A percentile compares a stretch with the other conserved stretches of the same genome.
Conservation (phyloP, 1,284 basidiomycete species). For the Cronartium ribicola region DNA sequence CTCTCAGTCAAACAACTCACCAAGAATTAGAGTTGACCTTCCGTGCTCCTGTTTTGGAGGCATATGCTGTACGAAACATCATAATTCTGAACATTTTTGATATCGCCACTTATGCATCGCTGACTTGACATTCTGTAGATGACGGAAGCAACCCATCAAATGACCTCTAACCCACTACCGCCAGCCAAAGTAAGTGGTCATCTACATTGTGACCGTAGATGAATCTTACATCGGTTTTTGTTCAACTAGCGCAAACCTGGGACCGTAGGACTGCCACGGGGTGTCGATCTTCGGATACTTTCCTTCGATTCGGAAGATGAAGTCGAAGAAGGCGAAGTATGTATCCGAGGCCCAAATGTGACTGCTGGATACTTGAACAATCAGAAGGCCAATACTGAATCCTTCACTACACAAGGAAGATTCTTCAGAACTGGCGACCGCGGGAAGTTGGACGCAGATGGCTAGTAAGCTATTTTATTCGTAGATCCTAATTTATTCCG, state of each 20-base stretch:
- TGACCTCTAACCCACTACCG: conserved; percentile 52
- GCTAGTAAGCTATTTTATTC: conserved; percentile 49
- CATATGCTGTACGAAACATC: conserved; percentile 47
- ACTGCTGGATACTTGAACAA: conserved; percentile 56
- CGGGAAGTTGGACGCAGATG: conserved; percentile 61
- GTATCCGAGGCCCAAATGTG: conserved; percentile 56
- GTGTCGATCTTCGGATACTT: conserved; percentile 55
- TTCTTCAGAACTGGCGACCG: conserved; percentile 63
- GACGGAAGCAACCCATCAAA: conserved; percentile 55
- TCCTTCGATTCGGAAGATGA: conserved; percentile 51
- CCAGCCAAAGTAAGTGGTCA: conserved; percentile 43
- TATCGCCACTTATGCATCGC: neutral
- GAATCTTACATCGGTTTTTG: neutral
- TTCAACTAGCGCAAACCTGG: conserved; percentile 52
- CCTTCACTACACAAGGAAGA: conserved; percentile 52
- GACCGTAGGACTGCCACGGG: conserved; percentile 55
- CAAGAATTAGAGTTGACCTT: conserved; percentile 53
- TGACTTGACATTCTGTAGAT: conserved; percentile 24
- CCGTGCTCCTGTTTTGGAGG: conserved; percentile 56
- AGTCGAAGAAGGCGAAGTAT: conserved; percentile 54
- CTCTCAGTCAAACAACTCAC: conserved; percentile 53
- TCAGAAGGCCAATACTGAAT: conserved; percentile 52
- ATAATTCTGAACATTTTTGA: conserved; percentile 9
- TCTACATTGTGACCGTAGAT: neutral
- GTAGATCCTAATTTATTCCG: conserved; percentile 55